Percentiles rank a stretch among this genome's conserved stretches.
Conservation (phyloP, 805 yeast species). For the Nakazawaea siamensis region DNA sequence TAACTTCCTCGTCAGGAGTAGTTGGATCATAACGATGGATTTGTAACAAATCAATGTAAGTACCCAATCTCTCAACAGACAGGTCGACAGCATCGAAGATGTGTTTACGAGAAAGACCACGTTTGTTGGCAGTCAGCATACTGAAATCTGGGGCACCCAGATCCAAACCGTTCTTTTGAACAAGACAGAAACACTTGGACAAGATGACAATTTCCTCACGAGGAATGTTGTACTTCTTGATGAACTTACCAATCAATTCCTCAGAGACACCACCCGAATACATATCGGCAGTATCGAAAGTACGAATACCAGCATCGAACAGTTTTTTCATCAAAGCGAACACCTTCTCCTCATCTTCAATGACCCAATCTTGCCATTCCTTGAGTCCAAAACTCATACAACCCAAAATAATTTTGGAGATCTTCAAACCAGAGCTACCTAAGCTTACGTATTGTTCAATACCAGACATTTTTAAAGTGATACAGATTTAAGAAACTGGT, state of each 20-base stretch:
- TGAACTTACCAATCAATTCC: slow-evolving; percentile 18
- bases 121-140: slow-evolving; percentile 19
- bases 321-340: slow-evolving; percentile 34
- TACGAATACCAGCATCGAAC: slow-evolving; percentile 35
- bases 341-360: slow-evolving; percentile 37
- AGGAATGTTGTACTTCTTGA: slow-evolving; percentile 19
- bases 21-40: too few relatives aligned
- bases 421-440: slow-evolving; percentile 26
- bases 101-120: slow-evolving; percentile 37
- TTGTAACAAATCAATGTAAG: slow-evolving; percentile 44
- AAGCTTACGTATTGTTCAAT: slow-evolving; percentile 10
- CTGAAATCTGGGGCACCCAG: not conserved
- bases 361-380: slow-evolving; percentile 32
- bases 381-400: slow-evolving; percentile 28
- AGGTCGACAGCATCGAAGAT: slow-evolving; percentile 33
- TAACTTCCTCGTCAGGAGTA: slow-evolving; percentile 43
- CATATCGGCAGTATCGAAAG: slow-evolving; percentile 33
- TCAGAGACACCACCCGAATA: slow-evolving; percentile 23
- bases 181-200: slow-evolving; percentile 17
- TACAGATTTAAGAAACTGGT: too few relatives aligned
- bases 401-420: slow-evolving; percentile 28
- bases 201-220: slow-evolving; percentile 20
- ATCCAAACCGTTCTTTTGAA: too few relatives aligned
- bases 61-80: slow-evolving; percentile 38
- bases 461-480: too few relatives aligned